Base-by-base conservation (phyloP, 2,329 filamentous ascomycete species). In the Furcasterigmium sp. region DNA sequence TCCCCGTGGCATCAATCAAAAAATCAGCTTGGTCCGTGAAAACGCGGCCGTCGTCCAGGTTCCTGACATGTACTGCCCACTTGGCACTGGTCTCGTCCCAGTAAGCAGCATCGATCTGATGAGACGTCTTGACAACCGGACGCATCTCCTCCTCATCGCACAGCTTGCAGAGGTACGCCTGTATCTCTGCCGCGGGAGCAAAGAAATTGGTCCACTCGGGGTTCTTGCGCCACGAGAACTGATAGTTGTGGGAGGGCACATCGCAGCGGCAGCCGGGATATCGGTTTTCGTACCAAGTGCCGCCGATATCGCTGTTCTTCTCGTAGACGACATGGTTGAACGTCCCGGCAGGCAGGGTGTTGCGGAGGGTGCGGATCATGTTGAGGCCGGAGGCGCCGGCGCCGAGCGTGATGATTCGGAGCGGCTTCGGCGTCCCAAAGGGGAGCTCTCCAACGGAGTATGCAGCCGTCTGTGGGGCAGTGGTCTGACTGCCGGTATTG, bases 201-300 rank as follows among this genome's bases (percentile, higher is more conserved):
- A 76, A 82, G 54, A 82, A 78, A 43, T 72, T 70, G 15, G 70
- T 68, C 79, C 80, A 84, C 30, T 70, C 67, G 7, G 70, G 71
- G 54, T 82, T 83, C 3, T 73, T 75, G 43, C 73, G 68, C 72
- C 75, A 82, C 3, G 76, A 75, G 53, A 79, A 82, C 37, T 80
- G 78, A 53, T 83, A 83, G 57, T 76, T 80, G 59, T 82, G 78
- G 53, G 69, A 73, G 9, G 75, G 75, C 23, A 79, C 67, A 54
- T 79, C 77, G 53, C 75, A 80, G 42, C 64, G 64, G 50, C 75
- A 78, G 10, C 76, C 76, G 0, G 77, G 77, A 47, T 82, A 82
- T 17, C 68, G 63, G 52, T 79, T 80, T 53, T 80, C 77, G 48
- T 69, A 68, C 77, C 77, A 82, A 0, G 76, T 80, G 3, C 77